These are phyloP conservation scores for Hirsutella minnesotensis DNA, from an alignment of 2,329 filamentous ascomycete genomes.

Conservation along the genomic window DNA sequence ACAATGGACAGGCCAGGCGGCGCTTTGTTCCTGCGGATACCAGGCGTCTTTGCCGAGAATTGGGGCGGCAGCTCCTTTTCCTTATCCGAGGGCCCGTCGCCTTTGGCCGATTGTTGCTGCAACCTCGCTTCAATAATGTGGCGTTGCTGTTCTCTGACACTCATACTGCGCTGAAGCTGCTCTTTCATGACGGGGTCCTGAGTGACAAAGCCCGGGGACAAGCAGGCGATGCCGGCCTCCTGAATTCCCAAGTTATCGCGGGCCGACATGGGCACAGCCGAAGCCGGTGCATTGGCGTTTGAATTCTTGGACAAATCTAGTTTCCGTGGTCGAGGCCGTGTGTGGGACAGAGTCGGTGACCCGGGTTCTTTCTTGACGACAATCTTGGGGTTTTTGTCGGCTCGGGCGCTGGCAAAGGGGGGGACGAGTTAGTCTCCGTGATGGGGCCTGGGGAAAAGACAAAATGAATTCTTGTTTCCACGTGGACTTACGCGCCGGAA, in stretches of 20 bases:
- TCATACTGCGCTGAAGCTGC: constrained; percentile 86
- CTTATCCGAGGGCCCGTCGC: constrained; percentile 50
- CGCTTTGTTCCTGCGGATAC: constrained; percentile 63
- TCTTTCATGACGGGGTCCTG: constrained; percentile 95
- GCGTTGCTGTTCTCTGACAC: constrained; percentile 84
- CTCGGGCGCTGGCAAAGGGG: constrained; percentile 3
- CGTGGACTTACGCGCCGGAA: constrained; percentile 42
- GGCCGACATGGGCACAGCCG: constrained; percentile 65
- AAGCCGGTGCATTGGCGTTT: constrained; percentile 37
- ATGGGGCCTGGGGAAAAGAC: not conserved
- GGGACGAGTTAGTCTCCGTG: constrained; percentile 5
- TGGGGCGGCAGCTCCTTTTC: constrained; percentile 34
- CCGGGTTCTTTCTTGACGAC: constrained; percentile 94
- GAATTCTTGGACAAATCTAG: constrained; percentile 64
- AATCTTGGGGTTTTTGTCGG: constrained; percentile 54
- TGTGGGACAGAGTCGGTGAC: constrained; percentile 66
- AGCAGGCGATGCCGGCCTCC: constrained; percentile 83
- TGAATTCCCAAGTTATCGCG: constrained; percentile 75
- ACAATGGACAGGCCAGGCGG: constrained; percentile 89
- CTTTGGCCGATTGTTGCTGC: constrained; percentile 76
- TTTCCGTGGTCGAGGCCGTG: constrained; percentile 52
- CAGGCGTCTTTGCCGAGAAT: constrained; percentile 58
- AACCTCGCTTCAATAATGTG: constrained; percentile 87
- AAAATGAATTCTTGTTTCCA: not conserved
- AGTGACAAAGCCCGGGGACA: constrained; percentile 92